Evolutionary conservation across 1,284 basidiomycete species (phyloP).

Genomic region (Stygiomarasmius scandens): DNA sequence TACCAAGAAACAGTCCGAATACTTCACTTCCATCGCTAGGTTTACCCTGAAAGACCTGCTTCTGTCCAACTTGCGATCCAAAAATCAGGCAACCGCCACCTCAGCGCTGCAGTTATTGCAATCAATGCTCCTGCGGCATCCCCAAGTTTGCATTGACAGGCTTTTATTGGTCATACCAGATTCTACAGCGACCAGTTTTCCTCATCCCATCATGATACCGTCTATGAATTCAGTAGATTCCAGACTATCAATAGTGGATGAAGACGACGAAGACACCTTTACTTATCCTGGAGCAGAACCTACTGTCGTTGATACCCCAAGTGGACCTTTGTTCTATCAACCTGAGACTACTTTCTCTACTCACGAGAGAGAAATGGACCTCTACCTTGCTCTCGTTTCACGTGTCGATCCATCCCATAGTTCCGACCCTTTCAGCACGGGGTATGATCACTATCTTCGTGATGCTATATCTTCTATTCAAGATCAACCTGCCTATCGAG

Average conservation of each 20-base stretch:
- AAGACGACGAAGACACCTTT: slow-evolving; percentile 71
- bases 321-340: slow-evolving; percentile 49
- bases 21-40: slow-evolving; percentile 83
- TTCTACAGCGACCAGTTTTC: slow-evolving; percentile 73
- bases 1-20: slow-evolving; percentile 68
- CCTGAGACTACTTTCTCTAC: slow-evolving; percentile 75
- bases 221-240: slow-evolving; percentile 20
- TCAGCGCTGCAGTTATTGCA: slow-evolving; percentile 82
- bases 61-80: slow-evolving; percentile 75
- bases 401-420: slow-evolving; percentile 77
- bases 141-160: slow-evolving; percentile 64
- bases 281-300: slow-evolving; percentile 58
- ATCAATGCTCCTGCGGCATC: slow-evolving; percentile 73
- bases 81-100: slow-evolving; percentile 63
- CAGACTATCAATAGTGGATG: slow-evolving; percentile 24
- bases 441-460: slow-evolving; percentile 82
- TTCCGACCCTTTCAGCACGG: slow-evolving; percentile 79
- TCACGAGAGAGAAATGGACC: slow-evolving; percentile 80
- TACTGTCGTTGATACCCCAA: slow-evolving; percentile 16
- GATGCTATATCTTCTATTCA: slow-evolving; percentile 78
- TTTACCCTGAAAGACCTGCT: slow-evolving; percentile 91
- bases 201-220: slow-evolving; percentile 53
- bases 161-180: slow-evolving; percentile 74
- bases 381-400: slow-evolving; percentile 80
- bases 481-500: slow-evolving; percentile 58